Evolutionary conservation across 164 flowering plant genomes (phyloP), one percentile per base, ranked within the genome.

Genomic region (Euptelea pleiosperma): DNA sequence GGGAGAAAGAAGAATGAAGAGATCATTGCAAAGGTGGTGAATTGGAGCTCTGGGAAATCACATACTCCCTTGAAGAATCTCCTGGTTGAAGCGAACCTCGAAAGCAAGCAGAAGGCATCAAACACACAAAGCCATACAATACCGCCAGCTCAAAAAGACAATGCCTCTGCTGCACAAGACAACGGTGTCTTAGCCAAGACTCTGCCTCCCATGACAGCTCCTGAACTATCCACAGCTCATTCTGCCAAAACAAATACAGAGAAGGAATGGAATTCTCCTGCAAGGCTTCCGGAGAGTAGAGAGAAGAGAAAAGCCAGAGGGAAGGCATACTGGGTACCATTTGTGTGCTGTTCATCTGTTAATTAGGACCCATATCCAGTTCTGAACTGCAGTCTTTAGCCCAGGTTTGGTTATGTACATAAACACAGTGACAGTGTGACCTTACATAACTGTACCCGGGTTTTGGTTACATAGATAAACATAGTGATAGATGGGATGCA

Each of bases 291-390:
- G 0, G 49, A 76, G 30, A 77, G 71, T 16, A 83, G 75, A 61
- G 89, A 81, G 59, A 80, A 79, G 74, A 81, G 69, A 66, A 89
- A 79, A 65, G 60, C n/a, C 22, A 83, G 70, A 72, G 77, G 83
- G 2, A 78, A 66, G 52, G 71, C 82, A 2, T 77, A 60, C 42
- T 90, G 94, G 97, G 76, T 66, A 6, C 82, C 84, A 19, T 87
- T 85, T 61, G 70, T 81, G n/a, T 91, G 97, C 70, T 91, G 97
- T 76, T 79, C 92, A 28, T 83, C 94, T 19, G 76, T 74, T 9
- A 70, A 77, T 55, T 77, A 74, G 73, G 21, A 62, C n/a, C 60
- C 45, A 14, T 1, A 16, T 8, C 9, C 31, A 24, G 5, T 30
- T 28, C 4, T 4, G 21, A 12, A 12, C 22, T 12, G 19, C 40